phyloP scores from a whole-genome alignment of 129 eudicot genomes.

The Tanacetum coccineum region DNA sequence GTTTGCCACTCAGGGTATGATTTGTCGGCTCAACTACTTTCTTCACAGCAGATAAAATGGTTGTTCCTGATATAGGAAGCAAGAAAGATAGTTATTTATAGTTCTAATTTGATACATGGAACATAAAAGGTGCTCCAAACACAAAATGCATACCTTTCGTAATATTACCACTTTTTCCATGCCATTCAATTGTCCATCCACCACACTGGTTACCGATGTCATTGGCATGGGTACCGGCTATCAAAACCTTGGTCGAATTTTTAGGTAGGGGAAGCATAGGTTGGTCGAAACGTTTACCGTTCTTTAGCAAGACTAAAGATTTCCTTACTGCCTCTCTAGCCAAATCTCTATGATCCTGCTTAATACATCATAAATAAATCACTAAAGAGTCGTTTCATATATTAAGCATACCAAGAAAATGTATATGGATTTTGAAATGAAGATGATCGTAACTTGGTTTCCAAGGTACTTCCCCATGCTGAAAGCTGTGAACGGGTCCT shows the following conservation, averaged over 20 bases:
- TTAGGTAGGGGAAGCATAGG: conserved; percentile 75
- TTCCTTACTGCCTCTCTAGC: conserved; percentile 92
- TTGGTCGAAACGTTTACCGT: conserved; percentile 42
- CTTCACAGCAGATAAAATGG: conserved; percentile 61
- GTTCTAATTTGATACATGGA: not conserved
- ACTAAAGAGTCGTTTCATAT: conserved; percentile 3
- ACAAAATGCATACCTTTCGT: conserved; percentile 44
- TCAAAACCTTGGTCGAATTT: conserved; percentile 59
- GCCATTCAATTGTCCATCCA: conserved; percentile 90
- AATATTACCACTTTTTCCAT: conserved; percentile 60
- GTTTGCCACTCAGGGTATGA: too few relatives aligned
- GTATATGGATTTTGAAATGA: not conserved
- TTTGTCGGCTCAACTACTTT: conserved; percentile 49
- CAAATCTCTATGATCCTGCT: conserved; percentile 66
- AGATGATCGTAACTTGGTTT: conserved; percentile 41
- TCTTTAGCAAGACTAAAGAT: conserved; percentile 74
- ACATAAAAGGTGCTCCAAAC: too few relatives aligned
- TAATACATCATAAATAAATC: not conserved
- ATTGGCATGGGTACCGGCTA: conserved; percentile 76
- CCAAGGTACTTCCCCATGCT: conserved; percentile 56
- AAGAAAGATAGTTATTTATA: too few relatives aligned
- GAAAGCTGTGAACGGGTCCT: conserved; percentile 65
- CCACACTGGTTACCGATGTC: conserved; percentile 82
- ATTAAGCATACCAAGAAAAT: not conserved
- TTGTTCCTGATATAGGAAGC: conserved; percentile 47